A percentile compares a stretch with the other conserved stretches of the same genome.
These are phyloP conservation scores for Plenodomus tracheiphilus DNA, from an alignment of 2,329 filamentous ascomycete species.

Conservation along the genomic window DNA sequence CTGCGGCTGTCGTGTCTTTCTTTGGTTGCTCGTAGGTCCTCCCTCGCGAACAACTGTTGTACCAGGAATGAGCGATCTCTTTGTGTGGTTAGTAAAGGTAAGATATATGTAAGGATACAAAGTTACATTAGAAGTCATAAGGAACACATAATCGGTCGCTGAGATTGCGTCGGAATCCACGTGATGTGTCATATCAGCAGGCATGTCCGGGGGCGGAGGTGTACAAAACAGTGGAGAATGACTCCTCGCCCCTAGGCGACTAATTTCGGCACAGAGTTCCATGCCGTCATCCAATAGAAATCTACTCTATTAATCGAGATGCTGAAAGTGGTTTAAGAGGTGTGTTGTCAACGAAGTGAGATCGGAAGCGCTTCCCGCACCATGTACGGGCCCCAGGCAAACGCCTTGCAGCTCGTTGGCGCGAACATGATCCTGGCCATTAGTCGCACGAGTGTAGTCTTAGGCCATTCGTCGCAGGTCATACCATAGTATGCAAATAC, in stretches of 20 bases:
- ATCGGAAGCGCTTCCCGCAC: background rate
- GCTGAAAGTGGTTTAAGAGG: background rate
- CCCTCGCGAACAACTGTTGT: background rate
- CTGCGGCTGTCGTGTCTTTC: background rate
- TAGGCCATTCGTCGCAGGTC: background rate
- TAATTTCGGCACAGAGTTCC: background rate
- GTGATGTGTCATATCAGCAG: background rate
- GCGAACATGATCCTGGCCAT: background rate
- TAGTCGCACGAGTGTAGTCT: background rate
- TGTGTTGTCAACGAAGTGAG: background rate
- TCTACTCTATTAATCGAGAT: background rate
- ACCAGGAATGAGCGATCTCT: background rate
- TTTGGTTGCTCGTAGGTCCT: background rate
- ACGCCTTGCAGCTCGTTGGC: background rate
- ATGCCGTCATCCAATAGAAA: background rate
- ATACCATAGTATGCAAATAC: too few relatives aligned
- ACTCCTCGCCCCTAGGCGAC: background rate
- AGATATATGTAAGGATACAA: background rate
- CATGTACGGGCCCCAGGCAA: background rate
- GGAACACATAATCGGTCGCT: background rate
- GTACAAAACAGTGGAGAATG: conserved; percentile 6
- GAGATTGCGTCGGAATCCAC: background rate
- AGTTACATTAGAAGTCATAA: background rate
- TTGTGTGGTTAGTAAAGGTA: background rate
- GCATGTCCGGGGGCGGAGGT: conserved; percentile 3